Percentiles rank a stretch among this genome's conserved stretches.
Conservation (phyloP, 2,329 filamentous ascomycete species). For the Fusarium cicatricum region DNA sequence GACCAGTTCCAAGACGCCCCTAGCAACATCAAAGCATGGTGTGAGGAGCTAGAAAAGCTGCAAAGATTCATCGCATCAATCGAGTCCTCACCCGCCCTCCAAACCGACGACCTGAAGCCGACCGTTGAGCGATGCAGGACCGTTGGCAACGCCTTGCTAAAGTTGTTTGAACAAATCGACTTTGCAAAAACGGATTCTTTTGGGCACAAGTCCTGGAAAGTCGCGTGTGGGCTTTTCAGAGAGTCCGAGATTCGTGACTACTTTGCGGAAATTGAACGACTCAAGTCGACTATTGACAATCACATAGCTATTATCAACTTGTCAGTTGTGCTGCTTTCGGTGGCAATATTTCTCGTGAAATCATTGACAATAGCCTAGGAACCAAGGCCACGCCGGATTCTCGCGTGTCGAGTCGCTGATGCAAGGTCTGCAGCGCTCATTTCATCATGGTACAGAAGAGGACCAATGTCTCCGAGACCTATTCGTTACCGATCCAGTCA, state of each 20-base stretch:
- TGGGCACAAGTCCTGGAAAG: constrained; percentile 4
- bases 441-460: constrained; percentile 2
- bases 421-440: neutral
- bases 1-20: neutral
- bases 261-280: constrained; percentile 1
- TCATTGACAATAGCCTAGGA: neutral
- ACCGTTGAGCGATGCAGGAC: neutral
- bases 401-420: neutral
- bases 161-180: neutral
- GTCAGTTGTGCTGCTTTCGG: neutral
- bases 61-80: neutral
- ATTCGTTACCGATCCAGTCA: constrained; percentile 12
- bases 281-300: neutral
- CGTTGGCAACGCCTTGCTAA: neutral
- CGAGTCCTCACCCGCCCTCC: neutral
- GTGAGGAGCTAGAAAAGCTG: neutral
- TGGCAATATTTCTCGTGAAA: accelerated
- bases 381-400: neutral
- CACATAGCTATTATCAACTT: constrained; percentile 1
- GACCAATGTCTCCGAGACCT: constrained; percentile 4
- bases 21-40: neutral
- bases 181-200: neutral
- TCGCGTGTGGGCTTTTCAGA: neutral
- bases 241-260: neutral
- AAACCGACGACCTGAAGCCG: neutral